Percentiles rank a stretch among this genome's conserved stretches.
Conservation (phyloP, 331 rosid species). For the Malus hybrid region DNA sequence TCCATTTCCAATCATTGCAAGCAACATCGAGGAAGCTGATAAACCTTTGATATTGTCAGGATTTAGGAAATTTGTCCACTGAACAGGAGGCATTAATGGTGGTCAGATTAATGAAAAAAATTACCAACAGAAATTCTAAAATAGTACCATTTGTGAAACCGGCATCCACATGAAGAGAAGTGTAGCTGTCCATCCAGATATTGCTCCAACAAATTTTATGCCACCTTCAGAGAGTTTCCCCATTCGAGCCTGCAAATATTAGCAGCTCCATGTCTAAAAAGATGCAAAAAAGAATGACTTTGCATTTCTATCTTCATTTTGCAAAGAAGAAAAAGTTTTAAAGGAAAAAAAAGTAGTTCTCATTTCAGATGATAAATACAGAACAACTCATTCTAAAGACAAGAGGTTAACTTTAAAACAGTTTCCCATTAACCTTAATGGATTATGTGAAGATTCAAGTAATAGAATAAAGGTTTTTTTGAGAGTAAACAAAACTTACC, state of each 20-base stretch:
- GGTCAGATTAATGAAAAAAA: slow-evolving; percentile 4
- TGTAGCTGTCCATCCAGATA: slow-evolving; percentile 98
- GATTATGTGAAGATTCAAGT: background rate
- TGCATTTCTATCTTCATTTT: slow-evolving; percentile 6
- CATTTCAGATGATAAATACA: background rate
- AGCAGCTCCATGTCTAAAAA: slow-evolving; percentile 15
- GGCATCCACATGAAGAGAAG: slow-evolving; percentile 99
- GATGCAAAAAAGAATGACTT: slow-evolving; percentile 11
- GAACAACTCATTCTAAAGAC: background rate
- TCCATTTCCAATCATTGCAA: slow-evolving; percentile 94
- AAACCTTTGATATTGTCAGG: slow-evolving; percentile 95
- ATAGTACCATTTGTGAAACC: slow-evolving; percentile 76
- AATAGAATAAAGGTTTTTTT: background rate
- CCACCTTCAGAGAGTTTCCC: slow-evolving; percentile 78
- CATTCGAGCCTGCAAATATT: slow-evolving; percentile 56
- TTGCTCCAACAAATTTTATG: slow-evolving; percentile 70
- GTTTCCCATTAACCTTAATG: background rate
- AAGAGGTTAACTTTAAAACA: background rate
- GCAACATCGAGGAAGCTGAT: slow-evolving; percentile 83
- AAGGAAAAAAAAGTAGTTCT: background rate
- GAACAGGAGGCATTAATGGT: slow-evolving; percentile 19
- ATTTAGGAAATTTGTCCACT: slow-evolving; percentile 97
- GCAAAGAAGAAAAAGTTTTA: background rate
- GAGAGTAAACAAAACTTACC: slow-evolving; percentile 27
- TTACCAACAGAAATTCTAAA: slow-evolving; percentile 4